These are phyloP conservation scores for Globisporangium middletonii DNA, from an alignment of 352 stramenopile species.

Conservation along the genomic window DNA sequence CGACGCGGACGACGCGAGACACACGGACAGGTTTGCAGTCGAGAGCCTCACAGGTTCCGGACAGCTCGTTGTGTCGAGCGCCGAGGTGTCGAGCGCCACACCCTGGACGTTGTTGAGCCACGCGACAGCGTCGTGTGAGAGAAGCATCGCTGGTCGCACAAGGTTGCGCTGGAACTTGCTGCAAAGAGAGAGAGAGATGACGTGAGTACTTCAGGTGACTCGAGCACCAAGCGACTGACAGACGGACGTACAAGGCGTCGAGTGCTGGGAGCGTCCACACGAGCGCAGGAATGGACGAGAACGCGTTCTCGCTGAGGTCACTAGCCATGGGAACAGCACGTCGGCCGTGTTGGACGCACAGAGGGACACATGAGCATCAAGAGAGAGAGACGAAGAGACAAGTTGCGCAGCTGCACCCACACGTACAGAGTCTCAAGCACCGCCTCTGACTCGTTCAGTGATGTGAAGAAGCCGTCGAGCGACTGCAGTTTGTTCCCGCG, in stretches of 20 bases:
- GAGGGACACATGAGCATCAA: not conserved
- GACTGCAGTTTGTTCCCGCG: constrained; percentile 5
- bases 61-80: constrained; percentile 5
- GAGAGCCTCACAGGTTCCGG: not conserved
- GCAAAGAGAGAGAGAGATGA: not conserved
- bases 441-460: not conserved
- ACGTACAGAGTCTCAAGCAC: constrained; percentile 4
- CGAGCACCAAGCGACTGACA: not conserved
- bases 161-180: constrained; percentile 10
- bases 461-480: constrained; percentile 1
- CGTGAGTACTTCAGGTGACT: not conserved
- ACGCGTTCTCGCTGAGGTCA: constrained; percentile 6
- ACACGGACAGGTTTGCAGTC: not conserved
- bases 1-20: not conserved
- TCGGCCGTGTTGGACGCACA: not conserved
- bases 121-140: not conserved
- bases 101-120: constrained; percentile 1
- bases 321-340: not conserved
- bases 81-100: constrained; percentile 1
- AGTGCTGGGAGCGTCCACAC: constrained; percentile 4
- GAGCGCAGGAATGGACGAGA: constrained; percentile 3
- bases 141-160: not conserved
- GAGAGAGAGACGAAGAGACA: not conserved
- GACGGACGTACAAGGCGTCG: constrained; percentile 7
- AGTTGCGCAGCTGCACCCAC: not conserved